phyloP scores from a whole-genome alignment of 768 basidiomycete species.

The Lactarius sp. region DNA sequence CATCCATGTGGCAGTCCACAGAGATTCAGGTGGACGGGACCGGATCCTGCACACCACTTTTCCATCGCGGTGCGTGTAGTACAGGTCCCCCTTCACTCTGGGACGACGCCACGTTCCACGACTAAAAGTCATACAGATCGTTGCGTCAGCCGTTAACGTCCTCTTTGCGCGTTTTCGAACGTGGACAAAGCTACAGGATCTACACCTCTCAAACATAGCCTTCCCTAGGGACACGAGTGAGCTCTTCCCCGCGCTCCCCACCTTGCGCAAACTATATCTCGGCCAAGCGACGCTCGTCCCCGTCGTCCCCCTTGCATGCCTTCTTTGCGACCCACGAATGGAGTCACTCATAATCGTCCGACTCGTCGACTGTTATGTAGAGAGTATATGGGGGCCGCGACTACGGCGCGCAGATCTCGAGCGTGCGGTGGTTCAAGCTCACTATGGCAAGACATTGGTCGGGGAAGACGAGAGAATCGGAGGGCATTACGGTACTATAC shows the following conservation, averaged over 20 bases:
- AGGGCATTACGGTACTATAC: constrained; percentile 16
- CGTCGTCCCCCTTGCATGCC: constrained; percentile 37
- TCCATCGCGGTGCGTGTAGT: constrained; percentile 50
- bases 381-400: constrained; percentile 56
- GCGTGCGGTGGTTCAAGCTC: constrained; percentile 30
- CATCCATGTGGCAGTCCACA: constrained; percentile 36
- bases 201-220: constrained; percentile 46
- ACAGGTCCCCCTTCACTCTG: not conserved
- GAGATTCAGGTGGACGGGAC: constrained; percentile 53
- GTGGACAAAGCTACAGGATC: constrained; percentile 43
- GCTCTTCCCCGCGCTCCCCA: constrained; percentile 37
- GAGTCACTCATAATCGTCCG: constrained; percentile 34
- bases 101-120: not conserved
- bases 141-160: constrained; percentile 36
- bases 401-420: constrained; percentile 48
- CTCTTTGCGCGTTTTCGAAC: constrained; percentile 39
- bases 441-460: not conserved
- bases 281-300: constrained; percentile 48
- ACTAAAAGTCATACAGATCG: constrained; percentile 35
- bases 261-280: constrained; percentile 41
- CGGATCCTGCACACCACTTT: constrained; percentile 57
- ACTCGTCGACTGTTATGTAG: constrained; percentile 50
- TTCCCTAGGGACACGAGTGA: constrained; percentile 32
- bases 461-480: constrained; percentile 7
- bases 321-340: constrained; percentile 31